Base-by-base conservation (phyloP, 1,139 yeast species). In the Taphrina sp. region DNA sequence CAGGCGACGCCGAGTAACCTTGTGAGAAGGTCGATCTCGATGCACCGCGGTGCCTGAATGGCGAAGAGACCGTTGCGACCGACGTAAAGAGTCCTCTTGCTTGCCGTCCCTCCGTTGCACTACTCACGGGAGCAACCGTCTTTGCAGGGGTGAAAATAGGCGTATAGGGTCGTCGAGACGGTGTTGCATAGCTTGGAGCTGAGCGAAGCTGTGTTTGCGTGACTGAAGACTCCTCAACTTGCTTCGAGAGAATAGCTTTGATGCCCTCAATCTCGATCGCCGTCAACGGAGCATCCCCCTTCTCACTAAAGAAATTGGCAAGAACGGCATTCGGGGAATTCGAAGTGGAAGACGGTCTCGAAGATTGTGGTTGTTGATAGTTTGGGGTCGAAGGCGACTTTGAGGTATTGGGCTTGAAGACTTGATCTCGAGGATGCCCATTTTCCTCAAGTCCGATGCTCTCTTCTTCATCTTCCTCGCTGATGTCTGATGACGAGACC, bases 201-300 rank as follows among this genome's bases (percentile, higher is more conserved):
- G 14, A n/a, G 14, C 10, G 20, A 16, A 23, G 44, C 12, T 16
- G 24, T 36, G n/a, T 14, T 24, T 5, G 37, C 14, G 37, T 34
- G 10, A 12, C 17, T 1, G 42, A 12, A 7, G 37, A 12, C 8
- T 10, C 14, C 8, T 8, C 41, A 12, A 49, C 33, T 26, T 41
- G 53, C 34, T 70, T 72, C 19, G 65, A 61, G 54, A 76, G 74
- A 23, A 82, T 64, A 1, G 95, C 79, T 65, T 85, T 69, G 0
- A 89, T 95, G 3, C 96, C 96, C 65, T 84, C 95, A 61, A 83
- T 78, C 68, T 90, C 97, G 47, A 88, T 74, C 16, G 83, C 89
- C 8, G 82, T 76, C 59, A 89, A 72, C 7, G 94, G 90, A 16
- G 72, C 71, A 59, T 82, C 79, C n/a, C 96, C 96, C 66, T 86